A percentile compares a stretch with the other conserved stretches of the same genome.
phyloP scores from a whole-genome alignment of 768 basidiomycete genomes.

The Pisolithus albus region DNA sequence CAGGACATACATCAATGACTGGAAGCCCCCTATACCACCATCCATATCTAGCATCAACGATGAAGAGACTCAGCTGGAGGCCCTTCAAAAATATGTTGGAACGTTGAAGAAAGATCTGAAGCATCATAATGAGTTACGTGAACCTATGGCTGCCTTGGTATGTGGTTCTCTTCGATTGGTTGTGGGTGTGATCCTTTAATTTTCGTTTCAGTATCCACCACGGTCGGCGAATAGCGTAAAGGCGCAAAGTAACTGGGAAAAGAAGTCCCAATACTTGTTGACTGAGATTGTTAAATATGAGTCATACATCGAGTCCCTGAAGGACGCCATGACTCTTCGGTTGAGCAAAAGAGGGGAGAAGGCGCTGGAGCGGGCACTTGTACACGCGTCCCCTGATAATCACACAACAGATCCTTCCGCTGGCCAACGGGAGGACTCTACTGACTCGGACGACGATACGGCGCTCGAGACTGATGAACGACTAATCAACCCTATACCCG shows the following conservation, averaged over 20 bases:
- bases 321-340: slow-evolving; percentile 74
- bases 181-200: slow-evolving; percentile 7
- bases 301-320: slow-evolving; percentile 87
- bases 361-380: slow-evolving; percentile 56
- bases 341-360: slow-evolving; percentile 90
- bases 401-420: slow-evolving; percentile 22
- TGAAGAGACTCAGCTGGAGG: slow-evolving; percentile 90
- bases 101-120: slow-evolving; percentile 74
- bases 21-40: slow-evolving; percentile 88
- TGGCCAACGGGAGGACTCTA: slow-evolving; percentile 33
- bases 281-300: slow-evolving; percentile 95
- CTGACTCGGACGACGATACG: slow-evolving; percentile 35
- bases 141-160: slow-evolving; percentile 79
- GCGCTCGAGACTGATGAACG: slow-evolving; percentile 43
- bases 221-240: slow-evolving; percentile 68
- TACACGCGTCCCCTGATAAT: slow-evolving; percentile 21
- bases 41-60: slow-evolving; percentile 79
- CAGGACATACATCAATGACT: slow-evolving; percentile 77
- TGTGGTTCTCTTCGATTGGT: slow-evolving; percentile 10
- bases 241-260: slow-evolving; percentile 88
- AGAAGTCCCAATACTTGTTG: slow-evolving; percentile 81
- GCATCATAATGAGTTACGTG: slow-evolving; percentile 74
- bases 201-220: slow-evolving; percentile 61
- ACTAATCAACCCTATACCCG: slow-evolving; percentile 18
- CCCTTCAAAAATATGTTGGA: slow-evolving; percentile 73